phyloP scores from a whole-genome alignment of 345 rosid species.

The Corchorus olitorius region DNA sequence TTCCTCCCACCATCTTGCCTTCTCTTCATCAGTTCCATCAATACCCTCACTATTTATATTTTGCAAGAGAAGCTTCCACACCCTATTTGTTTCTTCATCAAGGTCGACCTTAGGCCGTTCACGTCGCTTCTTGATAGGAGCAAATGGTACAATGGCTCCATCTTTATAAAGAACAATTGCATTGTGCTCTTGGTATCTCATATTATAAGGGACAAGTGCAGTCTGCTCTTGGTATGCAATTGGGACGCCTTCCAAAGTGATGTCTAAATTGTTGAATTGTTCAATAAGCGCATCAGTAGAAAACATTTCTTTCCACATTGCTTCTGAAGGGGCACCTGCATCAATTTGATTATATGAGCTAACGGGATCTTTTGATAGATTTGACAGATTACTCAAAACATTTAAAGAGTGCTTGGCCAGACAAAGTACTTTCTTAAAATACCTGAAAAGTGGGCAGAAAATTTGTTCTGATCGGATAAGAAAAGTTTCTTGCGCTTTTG shows the following conservation, averaged over 20 bases:
- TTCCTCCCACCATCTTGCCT: constrained; percentile 76
- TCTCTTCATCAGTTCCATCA: constrained; percentile 72
- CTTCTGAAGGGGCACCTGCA: constrained; percentile 51
- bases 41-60: constrained; percentile 70
- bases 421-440: constrained; percentile 21
- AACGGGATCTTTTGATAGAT: constrained; percentile 13
- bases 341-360: constrained; percentile 25
- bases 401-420: neutral
- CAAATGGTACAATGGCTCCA: constrained; percentile 60
- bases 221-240: constrained; percentile 32
- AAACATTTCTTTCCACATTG: constrained; percentile 34
- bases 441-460: constrained; percentile 48
- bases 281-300: constrained; percentile 49
- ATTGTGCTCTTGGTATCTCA: constrained; percentile 39
- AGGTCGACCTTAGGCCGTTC: constrained; percentile 82
- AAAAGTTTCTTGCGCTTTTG: constrained; percentile 40
- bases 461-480: constrained; percentile 28
- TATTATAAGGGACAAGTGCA: constrained; percentile 57
- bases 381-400: neutral
- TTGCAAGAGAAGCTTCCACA: constrained; percentile 79
- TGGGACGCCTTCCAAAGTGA: constrained; percentile 40
- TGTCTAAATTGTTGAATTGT: constrained; percentile 48
- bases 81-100: constrained; percentile 80
- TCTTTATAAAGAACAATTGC: constrained; percentile 60
- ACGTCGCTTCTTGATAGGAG: constrained; percentile 45